Conservation (phyloP, 352 stramenopile species). For the Sclerospora graminicola region DNA sequence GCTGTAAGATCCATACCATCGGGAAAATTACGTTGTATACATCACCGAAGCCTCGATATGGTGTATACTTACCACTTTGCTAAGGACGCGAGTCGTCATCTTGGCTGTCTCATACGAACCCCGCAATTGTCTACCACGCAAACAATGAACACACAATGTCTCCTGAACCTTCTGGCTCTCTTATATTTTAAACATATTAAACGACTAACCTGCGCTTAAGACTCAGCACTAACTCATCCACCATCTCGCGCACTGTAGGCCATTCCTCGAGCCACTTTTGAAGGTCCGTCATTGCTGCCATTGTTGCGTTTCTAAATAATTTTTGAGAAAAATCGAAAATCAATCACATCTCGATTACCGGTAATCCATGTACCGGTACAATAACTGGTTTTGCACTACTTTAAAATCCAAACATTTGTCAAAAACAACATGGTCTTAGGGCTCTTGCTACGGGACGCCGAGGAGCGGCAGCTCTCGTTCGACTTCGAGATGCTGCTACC, state of each 20-base stretch:
- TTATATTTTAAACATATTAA: too few species aligned
- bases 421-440: slow-evolving; percentile 60
- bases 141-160: slow-evolving; percentile 2
- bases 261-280: slow-evolving; percentile 70
- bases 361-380: background rate
- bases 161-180: too few species aligned
- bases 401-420: too few species aligned
- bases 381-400: too few species aligned
- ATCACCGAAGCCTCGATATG: background rate
- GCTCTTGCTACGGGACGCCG: slow-evolving; percentile 64
- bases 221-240: slow-evolving; percentile 67
- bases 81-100: slow-evolving; percentile 62
- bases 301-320: background rate
- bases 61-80: slow-evolving; percentile 44
- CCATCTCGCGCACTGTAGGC: slow-evolving; percentile 52
- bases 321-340: background rate
- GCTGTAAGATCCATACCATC: slow-evolving; percentile 14
- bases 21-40: background rate
- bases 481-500: slow-evolving; percentile 78
- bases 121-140: slow-evolving; percentile 53
- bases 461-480: slow-evolving; percentile 70
- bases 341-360: too few species aligned
- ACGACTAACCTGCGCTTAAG: slow-evolving; percentile 58
- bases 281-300: slow-evolving; percentile 24
- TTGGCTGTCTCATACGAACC: slow-evolving; percentile 79